These are phyloP conservation scores for Aegilops speltoides DNA, from an alignment of 176 grass and related monocot species.

Conservation along the genomic window DNA sequence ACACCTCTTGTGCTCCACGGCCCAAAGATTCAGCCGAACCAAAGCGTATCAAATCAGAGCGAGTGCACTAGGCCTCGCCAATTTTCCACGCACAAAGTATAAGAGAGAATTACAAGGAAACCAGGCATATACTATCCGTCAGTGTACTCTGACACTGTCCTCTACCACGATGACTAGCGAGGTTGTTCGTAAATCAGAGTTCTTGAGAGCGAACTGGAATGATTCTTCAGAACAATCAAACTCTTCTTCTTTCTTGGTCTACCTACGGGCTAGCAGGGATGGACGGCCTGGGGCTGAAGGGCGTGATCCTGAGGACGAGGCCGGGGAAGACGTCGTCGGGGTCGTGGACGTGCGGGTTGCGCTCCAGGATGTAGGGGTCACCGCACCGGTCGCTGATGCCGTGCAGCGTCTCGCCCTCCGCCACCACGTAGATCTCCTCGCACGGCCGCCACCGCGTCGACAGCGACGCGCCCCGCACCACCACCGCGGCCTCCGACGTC, in stretches of 20 bases:
- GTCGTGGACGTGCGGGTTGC: slow-evolving; percentile 89
- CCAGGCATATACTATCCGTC: too few relatives aligned
- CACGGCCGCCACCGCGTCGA: slow-evolving; percentile 42
- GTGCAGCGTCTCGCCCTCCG: slow-evolving; percentile 84
- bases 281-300: neutral
- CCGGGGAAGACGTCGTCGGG: slow-evolving; percentile 98
- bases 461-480: slow-evolving; percentile 34
- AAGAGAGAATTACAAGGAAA: too few relatives aligned
- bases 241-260: too few relatives aligned
- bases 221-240: neutral
- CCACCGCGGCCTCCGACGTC: neutral
- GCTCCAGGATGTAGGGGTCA: slow-evolving; percentile 90
- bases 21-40: too few relatives aligned
- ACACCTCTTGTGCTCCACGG: too few relatives aligned
- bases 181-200: too few relatives aligned
- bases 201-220: neutral
- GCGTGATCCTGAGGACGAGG: slow-evolving; percentile 82
- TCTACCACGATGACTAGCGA: too few relatives aligned
- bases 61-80: too few relatives aligned
- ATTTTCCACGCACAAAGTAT: too few relatives aligned
- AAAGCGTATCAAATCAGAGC: too few relatives aligned
- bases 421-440: slow-evolving; percentile 92
- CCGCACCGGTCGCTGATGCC: slow-evolving; percentile 95
- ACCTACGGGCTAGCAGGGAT: neutral
- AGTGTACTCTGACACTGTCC: too few relatives aligned